Conservation (phyloP, 306 rosid species). For the Leucaena leucocephala region DNA sequence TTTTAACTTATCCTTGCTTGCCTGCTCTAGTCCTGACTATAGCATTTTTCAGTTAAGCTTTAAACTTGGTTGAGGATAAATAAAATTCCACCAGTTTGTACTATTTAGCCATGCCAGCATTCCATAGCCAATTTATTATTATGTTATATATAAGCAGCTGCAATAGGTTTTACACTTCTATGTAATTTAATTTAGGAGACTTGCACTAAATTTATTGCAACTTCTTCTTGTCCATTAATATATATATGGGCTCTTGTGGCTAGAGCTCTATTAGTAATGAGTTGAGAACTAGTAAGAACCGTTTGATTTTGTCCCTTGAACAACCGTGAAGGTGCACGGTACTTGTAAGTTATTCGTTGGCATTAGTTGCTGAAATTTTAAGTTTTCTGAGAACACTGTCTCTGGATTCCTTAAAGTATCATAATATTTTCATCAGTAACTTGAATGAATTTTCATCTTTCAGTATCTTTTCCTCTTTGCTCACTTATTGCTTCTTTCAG, state of each 20-base stretch:
- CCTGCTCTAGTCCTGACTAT: background rate
- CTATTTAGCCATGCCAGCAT: background rate
- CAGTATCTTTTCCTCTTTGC: background rate
- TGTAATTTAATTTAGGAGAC: background rate
- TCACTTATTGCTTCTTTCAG: background rate
- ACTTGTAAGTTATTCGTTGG: background rate
- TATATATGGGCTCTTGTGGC: background rate
- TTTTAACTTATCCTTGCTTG: slow-evolving; percentile 6
- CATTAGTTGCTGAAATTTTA: slow-evolving; percentile 1
- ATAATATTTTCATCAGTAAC: background rate
- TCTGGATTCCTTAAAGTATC: background rate
- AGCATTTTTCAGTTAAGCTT: background rate
- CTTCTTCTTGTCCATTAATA: background rate
- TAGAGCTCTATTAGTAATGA: slow-evolving; percentile 16
- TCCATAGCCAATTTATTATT: background rate
- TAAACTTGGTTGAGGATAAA: background rate
- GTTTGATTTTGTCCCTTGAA: background rate
- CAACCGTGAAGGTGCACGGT: background rate
- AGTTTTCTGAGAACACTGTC: background rate
- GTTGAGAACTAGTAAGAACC: background rate
- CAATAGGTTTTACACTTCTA: slow-evolving; percentile 9
- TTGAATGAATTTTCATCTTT: too few species aligned
- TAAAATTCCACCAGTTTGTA: background rate
- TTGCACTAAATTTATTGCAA: slow-evolving; percentile 4
- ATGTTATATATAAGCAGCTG: background rate